phyloP scores from a whole-genome alignment of 164 flowering plant genomes.

The Protea cynaroides region DNA sequence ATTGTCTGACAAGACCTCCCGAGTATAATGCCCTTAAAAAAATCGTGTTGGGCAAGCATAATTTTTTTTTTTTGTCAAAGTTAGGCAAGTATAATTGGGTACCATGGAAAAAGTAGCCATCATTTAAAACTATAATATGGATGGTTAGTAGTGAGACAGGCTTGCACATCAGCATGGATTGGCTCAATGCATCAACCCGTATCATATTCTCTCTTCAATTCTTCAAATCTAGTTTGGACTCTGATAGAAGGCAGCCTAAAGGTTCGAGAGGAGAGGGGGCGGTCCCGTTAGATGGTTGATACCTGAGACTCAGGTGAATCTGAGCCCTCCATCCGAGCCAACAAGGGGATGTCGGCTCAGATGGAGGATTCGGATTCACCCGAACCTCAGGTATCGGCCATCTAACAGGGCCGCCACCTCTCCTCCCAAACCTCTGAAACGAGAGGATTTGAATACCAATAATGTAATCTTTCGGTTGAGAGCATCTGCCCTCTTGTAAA shows the following conservation, averaged over 20 bases:
- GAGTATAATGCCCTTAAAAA: not conserved
- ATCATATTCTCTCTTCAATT: not conserved
- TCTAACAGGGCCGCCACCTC: too few species aligned
- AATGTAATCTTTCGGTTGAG: not conserved
- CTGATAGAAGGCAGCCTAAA: not conserved
- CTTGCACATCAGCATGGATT: not conserved
- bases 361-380: too few species aligned
- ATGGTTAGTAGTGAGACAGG: too few species aligned
- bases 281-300: too few species aligned
- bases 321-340: too few species aligned
- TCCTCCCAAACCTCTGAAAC: too few species aligned
- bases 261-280: too few species aligned
- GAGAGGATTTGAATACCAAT: too few species aligned
- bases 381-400: too few species aligned
- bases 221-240: not conserved
- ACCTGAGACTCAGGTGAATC: too few species aligned
- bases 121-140: not conserved
- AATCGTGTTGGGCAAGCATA: not conserved
- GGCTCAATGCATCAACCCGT: not conserved
- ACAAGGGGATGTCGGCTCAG: too few species aligned
- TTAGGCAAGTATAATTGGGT: not conserved
- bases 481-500: not conserved
- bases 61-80: too few species aligned
- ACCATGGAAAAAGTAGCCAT: not conserved
- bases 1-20: not conserved